Evolutionary conservation across 2,329 filamentous ascomycete genomes (phyloP), one percentile per base, ranked within the genome.

Genomic region (Huntiella bhutanensis): DNA sequence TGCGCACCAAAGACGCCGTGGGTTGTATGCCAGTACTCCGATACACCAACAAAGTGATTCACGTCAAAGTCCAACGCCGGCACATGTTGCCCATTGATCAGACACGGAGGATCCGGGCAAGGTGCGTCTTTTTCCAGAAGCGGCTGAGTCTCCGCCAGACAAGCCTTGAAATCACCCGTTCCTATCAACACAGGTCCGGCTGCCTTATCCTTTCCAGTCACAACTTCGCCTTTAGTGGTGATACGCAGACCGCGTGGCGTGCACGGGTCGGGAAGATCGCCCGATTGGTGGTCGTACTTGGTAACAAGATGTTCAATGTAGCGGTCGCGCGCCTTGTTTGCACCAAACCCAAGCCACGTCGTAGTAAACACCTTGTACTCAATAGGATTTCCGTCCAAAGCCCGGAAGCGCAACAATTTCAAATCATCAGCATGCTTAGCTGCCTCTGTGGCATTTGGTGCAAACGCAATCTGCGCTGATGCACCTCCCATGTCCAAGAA

Each of bases 401-500:
- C 91, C 52, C 92, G 76, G 63, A 98, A 66, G 42, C 91, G 79
- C 49, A 98, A 64, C 11, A 96, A 61, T 52, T 86, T 94, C 47
- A 98, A 65, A 58, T 96, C 86, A 51, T 95, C 73, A 0, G 84
- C 80, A 59, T 98, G 92, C 57, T 86, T 91, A 56, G 78, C 73
- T 1, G 86, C 79, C 60, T 98, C 91, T 1, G 91, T 96, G 3
- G 73, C 65, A 61, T 98, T 98, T 1, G 91, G 91, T 2, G 87
- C 88, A 60, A 98, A 98, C 0, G 92, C 91, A 56, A 98, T 96
- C 63, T 98, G 91, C 12, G 91, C 88, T 0, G 88, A 96, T 19
- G 91, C 91, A 44, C 91, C 91, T 43, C 91, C 91, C 92, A 98
- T 98, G 59, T 98, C 91, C 51, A 98, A 66, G 57, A 98, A 98